Percentiles rank a stretch among this genome's conserved stretches.
These are phyloP conservation scores for Litchi chinensis DNA, from an alignment of 345 rosid genomes.

Conservation along the genomic window DNA sequence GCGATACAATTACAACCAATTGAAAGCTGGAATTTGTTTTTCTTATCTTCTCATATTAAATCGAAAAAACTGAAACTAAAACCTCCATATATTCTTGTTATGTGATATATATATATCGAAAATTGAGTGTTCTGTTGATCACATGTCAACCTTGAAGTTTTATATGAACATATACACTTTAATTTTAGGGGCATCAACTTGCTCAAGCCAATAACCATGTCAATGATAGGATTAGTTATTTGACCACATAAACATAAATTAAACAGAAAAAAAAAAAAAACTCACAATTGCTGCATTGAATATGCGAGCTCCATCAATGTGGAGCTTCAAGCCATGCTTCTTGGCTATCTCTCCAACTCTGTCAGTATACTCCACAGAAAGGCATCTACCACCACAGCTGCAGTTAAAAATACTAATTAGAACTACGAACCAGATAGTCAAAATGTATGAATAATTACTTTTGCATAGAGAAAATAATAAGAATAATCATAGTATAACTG, in stretches of 20 bases:
- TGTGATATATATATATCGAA: not conserved
- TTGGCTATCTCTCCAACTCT: constrained; percentile 76
- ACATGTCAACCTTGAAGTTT: not conserved
- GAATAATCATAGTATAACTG: not conserved
- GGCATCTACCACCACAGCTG: constrained; percentile 89
- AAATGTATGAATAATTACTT: not conserved
- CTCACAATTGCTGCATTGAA: constrained; percentile 91
- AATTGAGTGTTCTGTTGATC: not conserved
- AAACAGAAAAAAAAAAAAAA: constrained; percentile 13
- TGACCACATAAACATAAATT: not conserved
- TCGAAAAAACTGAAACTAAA: not conserved
- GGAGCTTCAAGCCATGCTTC: constrained; percentile 86
- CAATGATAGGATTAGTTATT: not conserved
- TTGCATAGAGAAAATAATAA: not conserved
- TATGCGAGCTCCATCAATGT: constrained; percentile 94
- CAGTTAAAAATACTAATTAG: constrained; percentile 23
- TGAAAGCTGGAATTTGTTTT: not conserved
- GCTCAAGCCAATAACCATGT: not conserved
- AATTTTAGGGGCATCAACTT: not conserved
- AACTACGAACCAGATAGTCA: not conserved
- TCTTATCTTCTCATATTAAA: not conserved
- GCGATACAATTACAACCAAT: not conserved
- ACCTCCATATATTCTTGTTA: not conserved
- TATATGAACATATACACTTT: not conserved
- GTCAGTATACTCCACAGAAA: constrained; percentile 69